Percentiles rank a stretch among this genome's conserved stretches.
These are phyloP conservation scores for Candida sanyaensis DNA, from an alignment of 1,139 yeast species.

Conservation along the genomic window DNA sequence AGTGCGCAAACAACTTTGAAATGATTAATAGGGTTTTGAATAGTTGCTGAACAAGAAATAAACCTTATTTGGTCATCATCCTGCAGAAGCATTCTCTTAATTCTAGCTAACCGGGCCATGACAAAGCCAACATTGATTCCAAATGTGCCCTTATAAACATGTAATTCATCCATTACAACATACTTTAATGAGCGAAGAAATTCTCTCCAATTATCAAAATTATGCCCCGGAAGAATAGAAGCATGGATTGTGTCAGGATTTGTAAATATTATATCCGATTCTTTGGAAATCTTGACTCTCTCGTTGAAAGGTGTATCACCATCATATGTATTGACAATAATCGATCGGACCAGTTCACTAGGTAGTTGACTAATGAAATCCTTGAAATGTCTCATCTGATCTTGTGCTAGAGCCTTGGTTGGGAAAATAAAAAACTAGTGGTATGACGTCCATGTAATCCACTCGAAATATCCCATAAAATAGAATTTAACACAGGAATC, in stretches of 20 bases:
- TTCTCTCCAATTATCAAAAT: constrained; percentile 56
- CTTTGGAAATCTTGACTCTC: constrained; percentile 54
- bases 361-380: constrained; percentile 55
- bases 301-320: constrained; percentile 78
- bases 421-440: constrained; percentile 92
- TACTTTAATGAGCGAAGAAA: constrained; percentile 65
- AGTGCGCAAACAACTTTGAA: constrained; percentile 76
- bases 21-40: constrained; percentile 68
- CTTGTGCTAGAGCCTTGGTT: constrained; percentile 96
- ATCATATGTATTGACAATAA: constrained; percentile 78
- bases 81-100: constrained; percentile 14
- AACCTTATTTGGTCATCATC: constrained; percentile 44
- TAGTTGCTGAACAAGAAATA: constrained; percentile 93
- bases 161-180: constrained; percentile 89
- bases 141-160: constrained; percentile 84
- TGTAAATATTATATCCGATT: constrained; percentile 81
- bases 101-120: constrained; percentile 61
- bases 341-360: constrained; percentile 26
- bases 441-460: constrained; percentile 24
- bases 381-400: constrained; percentile 79
- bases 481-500: constrained; percentile 70
- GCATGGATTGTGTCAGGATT: constrained; percentile 95
- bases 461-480: constrained; percentile 40
- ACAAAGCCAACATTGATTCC: constrained; percentile 90
- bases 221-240: constrained; percentile 67